Conservation (phyloP, 495 filamentous ascomycete species). For the Penicilliopsis zonata region DNA sequence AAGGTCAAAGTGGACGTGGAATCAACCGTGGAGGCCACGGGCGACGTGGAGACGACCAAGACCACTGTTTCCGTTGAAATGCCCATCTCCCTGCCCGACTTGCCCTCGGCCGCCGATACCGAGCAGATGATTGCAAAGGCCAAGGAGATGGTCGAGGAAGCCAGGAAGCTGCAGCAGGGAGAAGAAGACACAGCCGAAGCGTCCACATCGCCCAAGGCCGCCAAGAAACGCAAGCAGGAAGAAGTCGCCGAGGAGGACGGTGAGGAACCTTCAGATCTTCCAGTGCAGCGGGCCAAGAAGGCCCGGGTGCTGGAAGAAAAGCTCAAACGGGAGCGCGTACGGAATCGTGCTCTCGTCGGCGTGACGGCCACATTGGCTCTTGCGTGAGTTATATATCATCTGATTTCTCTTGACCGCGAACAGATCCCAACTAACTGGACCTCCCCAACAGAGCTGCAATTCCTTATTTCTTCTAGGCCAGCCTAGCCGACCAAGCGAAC, state of each 20-base stretch:
- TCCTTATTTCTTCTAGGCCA: conserved; percentile 32
- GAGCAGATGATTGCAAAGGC: conserved; percentile 75
- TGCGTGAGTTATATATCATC: conserved; percentile 53
- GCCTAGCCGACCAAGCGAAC: not conserved
- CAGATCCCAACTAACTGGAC: too few species aligned
- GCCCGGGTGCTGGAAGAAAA: conserved; percentile 61
- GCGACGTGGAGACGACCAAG: conserved; percentile 51
- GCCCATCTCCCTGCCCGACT: conserved; percentile 52
- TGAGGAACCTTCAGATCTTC: conserved; percentile 37
- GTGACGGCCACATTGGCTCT: conserved; percentile 74
- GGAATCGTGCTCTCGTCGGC: conserved; percentile 72
- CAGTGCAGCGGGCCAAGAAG: conserved; percentile 53
- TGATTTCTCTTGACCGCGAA: not conserved
- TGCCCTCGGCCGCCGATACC: conserved; percentile 62
- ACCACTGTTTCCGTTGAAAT: conserved; percentile 74
- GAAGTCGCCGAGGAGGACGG: conserved; percentile 43
- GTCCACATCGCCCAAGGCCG: conserved; percentile 32
- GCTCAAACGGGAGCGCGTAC: conserved; percentile 69
- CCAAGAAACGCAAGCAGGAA: conserved; percentile 79
- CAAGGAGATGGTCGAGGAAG: conserved; percentile 80
- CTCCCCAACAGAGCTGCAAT: conserved; percentile 30
- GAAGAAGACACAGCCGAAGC: conserved; percentile 21
- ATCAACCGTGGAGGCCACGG: conserved; percentile 38
- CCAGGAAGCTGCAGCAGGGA: conserved; percentile 41
- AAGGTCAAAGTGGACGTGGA: conserved; percentile 59